Evolutionary conservation across 768 basidiomycete species (phyloP).

Genomic region (Chalciporus piperatus): DNA sequence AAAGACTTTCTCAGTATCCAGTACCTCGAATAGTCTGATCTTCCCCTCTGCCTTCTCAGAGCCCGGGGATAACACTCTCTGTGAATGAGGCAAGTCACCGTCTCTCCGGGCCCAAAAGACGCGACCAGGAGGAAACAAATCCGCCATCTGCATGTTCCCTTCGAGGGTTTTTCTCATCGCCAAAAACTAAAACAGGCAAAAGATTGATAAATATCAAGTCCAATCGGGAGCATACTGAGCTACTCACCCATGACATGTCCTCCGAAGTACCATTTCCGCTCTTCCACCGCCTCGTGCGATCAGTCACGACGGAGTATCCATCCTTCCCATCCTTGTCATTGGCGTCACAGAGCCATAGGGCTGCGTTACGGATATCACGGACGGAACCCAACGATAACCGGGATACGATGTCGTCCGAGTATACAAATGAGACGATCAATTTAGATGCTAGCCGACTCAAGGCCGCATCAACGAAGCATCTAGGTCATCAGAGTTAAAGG

Average conservation of each 20-base stretch:
- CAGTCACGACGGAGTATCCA: conserved; percentile 40
- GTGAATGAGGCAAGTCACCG: conserved; percentile 59
- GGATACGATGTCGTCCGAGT: conserved; percentile 80
- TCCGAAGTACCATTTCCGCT: conserved; percentile 53
- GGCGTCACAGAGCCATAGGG: conserved; percentile 78
- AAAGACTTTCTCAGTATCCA: conserved; percentile 75
- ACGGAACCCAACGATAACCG: conserved; percentile 76
- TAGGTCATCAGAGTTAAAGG: conserved; percentile 23
- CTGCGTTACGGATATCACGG: conserved; percentile 70
- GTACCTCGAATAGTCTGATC: conserved; percentile 72
- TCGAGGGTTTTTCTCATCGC: conserved; percentile 80
- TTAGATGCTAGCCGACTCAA: conserved; percentile 58
- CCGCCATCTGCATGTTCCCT: conserved; percentile 74
- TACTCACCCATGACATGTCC: conserved; percentile 50
- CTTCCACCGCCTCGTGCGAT: conserved; percentile 58
- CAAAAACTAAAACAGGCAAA: conserved; percentile 51
- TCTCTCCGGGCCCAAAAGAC: conserved; percentile 80
- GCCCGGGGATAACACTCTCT: conserved; percentile 19
- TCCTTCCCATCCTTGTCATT: conserved; percentile 42
- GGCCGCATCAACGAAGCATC: conserved; percentile 59
- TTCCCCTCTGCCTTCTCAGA: conserved; percentile 40
- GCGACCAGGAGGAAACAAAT: conserved; percentile 74
- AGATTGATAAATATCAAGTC: not conserved
- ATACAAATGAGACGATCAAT: conserved; percentile 74
- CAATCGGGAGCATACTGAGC: conserved; percentile 1